Evolutionary conservation across 257 asterid genomes (phyloP).

Genomic region (Oldenlandia corymbosa): DNA sequence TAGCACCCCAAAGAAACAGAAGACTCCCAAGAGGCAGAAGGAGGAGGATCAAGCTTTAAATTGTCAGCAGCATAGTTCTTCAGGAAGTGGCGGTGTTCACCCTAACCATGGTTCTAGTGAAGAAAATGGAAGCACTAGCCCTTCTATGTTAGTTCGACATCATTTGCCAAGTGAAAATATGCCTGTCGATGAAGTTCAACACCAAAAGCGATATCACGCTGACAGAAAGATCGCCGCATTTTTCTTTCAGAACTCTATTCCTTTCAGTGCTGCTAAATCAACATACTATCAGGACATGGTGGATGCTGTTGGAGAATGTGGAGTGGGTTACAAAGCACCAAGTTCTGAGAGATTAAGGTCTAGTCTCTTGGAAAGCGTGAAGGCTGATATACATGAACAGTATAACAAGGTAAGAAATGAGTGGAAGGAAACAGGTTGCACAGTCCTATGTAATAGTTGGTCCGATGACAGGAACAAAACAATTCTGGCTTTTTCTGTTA

Average conservation of each 20-base stretch:
- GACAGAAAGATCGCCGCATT: slow-evolving; percentile 39
- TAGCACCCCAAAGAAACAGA: slow-evolving; percentile 34
- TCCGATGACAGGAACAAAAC: slow-evolving; percentile 28
- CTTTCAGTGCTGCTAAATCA: slow-evolving; percentile 36
- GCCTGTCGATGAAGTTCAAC: slow-evolving; percentile 20
- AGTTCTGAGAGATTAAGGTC: slow-evolving; percentile 23
- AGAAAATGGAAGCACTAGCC: slow-evolving; percentile 27
- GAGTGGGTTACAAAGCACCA: slow-evolving; percentile 36
- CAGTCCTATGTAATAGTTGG: slow-evolving; percentile 39
- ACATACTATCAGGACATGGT: slow-evolving; percentile 34
- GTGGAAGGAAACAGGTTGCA: slow-evolving; percentile 41
- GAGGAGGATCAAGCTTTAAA: slow-evolving; percentile 26
- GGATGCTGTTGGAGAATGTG: slow-evolving; percentile 36
- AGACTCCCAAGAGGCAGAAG: slow-evolving; percentile 30
- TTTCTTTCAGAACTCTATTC: slow-evolving; percentile 41
- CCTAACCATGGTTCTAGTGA: slow-evolving; percentile 30
- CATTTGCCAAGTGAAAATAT: slow-evolving; percentile 26
- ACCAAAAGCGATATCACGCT: slow-evolving; percentile 34
- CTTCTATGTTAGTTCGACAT: slow-evolving; percentile 25
- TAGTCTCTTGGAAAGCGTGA: slow-evolving; percentile 29
- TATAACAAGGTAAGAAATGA: slow-evolving; percentile 22
- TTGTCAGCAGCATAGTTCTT: slow-evolving; percentile 37
- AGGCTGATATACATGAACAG: slow-evolving; percentile 23
- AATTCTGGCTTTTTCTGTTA: slow-evolving; percentile 28
- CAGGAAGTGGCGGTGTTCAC: slow-evolving; percentile 32